phyloP scores from a whole-genome alignment of 1,284 basidiomycete species.

The Cryptococcus amylolentus region DNA sequence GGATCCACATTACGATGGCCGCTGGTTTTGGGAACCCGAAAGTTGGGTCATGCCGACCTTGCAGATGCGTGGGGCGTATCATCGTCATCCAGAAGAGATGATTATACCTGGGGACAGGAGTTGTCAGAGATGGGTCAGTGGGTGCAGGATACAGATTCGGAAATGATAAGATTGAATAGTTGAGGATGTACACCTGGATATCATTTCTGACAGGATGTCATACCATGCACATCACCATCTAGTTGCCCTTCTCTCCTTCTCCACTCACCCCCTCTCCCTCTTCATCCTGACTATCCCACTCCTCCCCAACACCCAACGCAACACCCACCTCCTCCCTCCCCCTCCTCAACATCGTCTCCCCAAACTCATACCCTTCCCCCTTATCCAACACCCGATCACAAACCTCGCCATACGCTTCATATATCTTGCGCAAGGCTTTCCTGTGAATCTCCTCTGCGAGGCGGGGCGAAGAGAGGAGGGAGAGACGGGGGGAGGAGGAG shows the following conservation, averaged over 20 bases:
- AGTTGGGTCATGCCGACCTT: too few species aligned
- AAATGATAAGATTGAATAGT: too few species aligned
- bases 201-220: too few species aligned
- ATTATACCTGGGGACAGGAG: too few species aligned
- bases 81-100: too few species aligned
- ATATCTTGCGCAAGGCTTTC: conserved; percentile 65
- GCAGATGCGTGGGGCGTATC: too few species aligned
- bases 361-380: conserved; percentile 80
- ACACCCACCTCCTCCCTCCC: conserved; percentile 53
- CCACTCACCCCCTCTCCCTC: background rate
- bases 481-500: conserved; percentile 58
- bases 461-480: conserved; percentile 64
- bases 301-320: conserved; percentile 45
- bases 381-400: conserved; percentile 70
- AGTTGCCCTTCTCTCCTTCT: too few species aligned
- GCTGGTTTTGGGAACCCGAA: too few species aligned
- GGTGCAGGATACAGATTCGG: too few species aligned
- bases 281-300: conserved; percentile 4
- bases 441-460: conserved; percentile 70
- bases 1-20: too few species aligned
- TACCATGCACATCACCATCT: background rate
- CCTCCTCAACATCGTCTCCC: conserved; percentile 76
- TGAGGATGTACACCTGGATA: too few species aligned
- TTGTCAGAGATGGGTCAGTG: too few species aligned
- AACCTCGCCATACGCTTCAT: conserved; percentile 64